phyloP scores from a whole-genome alignment of 495 filamentous ascomycete species.

The Aspergillus conjunctus region DNA sequence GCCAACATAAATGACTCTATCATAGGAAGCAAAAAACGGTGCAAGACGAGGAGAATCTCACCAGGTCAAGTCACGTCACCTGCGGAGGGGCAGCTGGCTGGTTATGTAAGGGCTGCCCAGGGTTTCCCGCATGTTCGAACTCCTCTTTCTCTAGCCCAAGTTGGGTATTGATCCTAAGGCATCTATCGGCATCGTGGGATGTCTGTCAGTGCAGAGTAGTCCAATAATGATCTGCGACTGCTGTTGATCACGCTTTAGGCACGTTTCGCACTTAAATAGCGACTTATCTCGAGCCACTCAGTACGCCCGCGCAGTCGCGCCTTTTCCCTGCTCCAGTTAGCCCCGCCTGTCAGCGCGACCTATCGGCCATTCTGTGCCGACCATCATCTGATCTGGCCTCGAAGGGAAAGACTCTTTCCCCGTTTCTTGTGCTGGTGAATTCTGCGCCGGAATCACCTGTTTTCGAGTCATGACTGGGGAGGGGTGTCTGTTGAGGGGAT shows the following conservation, averaged over 20 bases:
- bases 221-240: constrained; percentile 1
- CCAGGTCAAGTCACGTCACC: constrained; percentile 16
- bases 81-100: constrained; percentile 18
- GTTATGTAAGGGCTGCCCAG: constrained; percentile 17
- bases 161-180: constrained; percentile 14
- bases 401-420: neutral
- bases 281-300: constrained; percentile 7
- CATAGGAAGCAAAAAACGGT: neutral
- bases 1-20: no score
- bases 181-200: constrained; percentile 1
- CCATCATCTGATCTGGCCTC: constrained; percentile 2
- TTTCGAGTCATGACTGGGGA: neutral
- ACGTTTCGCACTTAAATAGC: neutral
- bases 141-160: neutral
- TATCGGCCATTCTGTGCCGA: neutral
- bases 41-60: constrained; percentile 14
- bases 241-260: constrained; percentile 9
- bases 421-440: neutral
- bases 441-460: neutral
- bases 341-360: neutral
- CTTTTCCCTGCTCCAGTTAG: constrained; percentile 3
- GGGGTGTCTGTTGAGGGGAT: neutral
- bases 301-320: neutral
- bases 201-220: neutral
- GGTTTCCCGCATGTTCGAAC: neutral